These are phyloP conservation scores for Aspergillus jensenii DNA, from an alignment of 2,329 filamentous ascomycete species.

Conservation along the genomic window DNA sequence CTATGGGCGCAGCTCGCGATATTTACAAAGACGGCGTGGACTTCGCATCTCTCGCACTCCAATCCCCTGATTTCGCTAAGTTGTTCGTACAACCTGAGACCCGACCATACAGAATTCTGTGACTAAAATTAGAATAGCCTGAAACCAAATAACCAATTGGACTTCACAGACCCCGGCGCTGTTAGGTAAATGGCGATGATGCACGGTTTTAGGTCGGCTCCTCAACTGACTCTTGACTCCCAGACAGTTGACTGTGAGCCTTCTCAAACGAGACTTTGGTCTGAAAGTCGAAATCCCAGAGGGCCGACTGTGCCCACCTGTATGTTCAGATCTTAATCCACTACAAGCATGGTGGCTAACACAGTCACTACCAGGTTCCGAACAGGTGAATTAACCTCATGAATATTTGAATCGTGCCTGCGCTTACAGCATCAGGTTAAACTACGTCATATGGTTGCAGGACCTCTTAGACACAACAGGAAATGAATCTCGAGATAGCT, in stretches of 20 bases:
- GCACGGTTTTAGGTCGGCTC: constrained; percentile 10
- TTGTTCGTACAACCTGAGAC: constrained; percentile 49
- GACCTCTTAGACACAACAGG: constrained; percentile 71
- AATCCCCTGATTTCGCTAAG: constrained; percentile 61
- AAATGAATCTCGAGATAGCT: constrained; percentile 48
- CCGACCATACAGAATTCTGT: background rate
- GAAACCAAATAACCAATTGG: constrained; percentile 60
- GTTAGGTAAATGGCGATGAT: constrained; percentile 58
- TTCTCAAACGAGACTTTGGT: constrained; percentile 74
- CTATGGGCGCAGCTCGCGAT: constrained; percentile 37
- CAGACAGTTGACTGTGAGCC: constrained; percentile 70
- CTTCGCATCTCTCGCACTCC: constrained; percentile 60
- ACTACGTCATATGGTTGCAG: constrained; percentile 90
- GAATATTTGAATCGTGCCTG: background rate
- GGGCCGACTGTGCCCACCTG: constrained; percentile 82
- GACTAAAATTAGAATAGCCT: constrained; percentile 38
- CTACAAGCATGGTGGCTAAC: constrained; percentile 7
- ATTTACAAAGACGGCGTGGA: constrained; percentile 61
- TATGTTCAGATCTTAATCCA: constrained; percentile 39
- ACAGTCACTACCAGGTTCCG: constrained; percentile 36
- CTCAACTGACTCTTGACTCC: constrained; percentile 7
- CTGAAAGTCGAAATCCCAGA: constrained; percentile 69
- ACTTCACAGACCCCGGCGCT: constrained; percentile 77
- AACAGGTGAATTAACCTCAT: constrained; percentile 39
- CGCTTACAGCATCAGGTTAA: constrained; percentile 59